Conservation (phyloP, 768 basidiomycete species). For the Pleurotus ostreatus region DNA sequence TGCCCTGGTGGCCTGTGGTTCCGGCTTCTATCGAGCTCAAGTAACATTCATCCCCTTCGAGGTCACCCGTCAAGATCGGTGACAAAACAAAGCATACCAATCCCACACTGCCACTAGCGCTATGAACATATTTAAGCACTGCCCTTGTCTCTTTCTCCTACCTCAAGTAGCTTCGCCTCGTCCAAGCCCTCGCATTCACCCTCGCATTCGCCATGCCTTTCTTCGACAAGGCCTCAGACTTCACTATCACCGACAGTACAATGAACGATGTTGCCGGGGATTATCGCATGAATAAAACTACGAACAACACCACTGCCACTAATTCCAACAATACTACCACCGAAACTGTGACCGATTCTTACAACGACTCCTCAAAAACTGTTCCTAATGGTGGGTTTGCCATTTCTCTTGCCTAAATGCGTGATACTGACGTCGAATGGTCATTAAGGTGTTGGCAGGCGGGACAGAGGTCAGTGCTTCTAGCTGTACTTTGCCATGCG, state of each 20-base stretch:
- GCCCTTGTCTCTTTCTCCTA: too few species aligned
- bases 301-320: neutral
- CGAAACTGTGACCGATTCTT: neutral
- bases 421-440: neutral
- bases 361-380: neutral
- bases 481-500: too few species aligned
- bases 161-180: neutral
- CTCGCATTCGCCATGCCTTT: slow-evolving; percentile 19
- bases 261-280: slow-evolving; percentile 1
- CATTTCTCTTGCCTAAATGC: neutral
- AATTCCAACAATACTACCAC: slow-evolving; percentile 1
- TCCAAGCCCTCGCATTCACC: slow-evolving; percentile 3
- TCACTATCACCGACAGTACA: neutral
- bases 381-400: too few species aligned
- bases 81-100: too few species aligned
- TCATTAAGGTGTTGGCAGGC: too few species aligned
- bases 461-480: too few species aligned
- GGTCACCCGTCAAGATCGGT: too few species aligned
- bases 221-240: neutral
- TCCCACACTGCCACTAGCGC: too few species aligned
- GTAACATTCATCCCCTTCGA: too few species aligned
- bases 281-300: neutral
- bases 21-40: too few species aligned
- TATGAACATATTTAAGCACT: too few species aligned
- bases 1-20: too few species aligned